phyloP scores from a whole-genome alignment of 139 green algal species.

The Tetradesmus obliquus region DNA sequence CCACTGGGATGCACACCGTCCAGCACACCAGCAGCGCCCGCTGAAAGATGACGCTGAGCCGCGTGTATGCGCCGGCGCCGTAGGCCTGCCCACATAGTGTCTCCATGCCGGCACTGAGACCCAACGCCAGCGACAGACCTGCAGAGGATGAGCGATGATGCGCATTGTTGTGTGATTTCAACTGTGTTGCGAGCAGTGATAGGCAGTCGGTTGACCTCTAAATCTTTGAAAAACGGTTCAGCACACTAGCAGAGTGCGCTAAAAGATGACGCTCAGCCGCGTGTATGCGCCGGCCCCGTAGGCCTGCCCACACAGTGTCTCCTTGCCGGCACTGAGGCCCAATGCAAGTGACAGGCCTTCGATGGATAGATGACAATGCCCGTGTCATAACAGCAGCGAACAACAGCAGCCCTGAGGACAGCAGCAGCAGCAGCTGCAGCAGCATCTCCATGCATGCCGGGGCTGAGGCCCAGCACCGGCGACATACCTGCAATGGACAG shows the following conservation, averaged over 20 bases:
- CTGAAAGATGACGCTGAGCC: conserved; percentile 75
- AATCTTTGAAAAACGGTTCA: not conserved
- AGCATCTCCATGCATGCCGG: conserved; percentile 6
- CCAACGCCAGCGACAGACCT: conserved; percentile 63
- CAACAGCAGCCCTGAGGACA: not conserved
- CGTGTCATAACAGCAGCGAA: not conserved
- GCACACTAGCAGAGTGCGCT: not conserved
- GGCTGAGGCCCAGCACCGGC: too few relatives aligned
- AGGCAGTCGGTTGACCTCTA: too few relatives aligned
- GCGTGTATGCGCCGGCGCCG: conserved; percentile 73
- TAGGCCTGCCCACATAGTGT: conserved; percentile 79
- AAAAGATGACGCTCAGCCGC: too few relatives aligned
- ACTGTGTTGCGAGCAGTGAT: too few relatives aligned
- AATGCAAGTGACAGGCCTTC: conserved; percentile 62
- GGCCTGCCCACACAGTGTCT: conserved; percentile 75
- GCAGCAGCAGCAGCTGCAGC: conserved; percentile 58
- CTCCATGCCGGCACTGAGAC: conserved; percentile 75
- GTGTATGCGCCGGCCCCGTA: not conserved
- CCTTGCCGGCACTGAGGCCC: conserved; percentile 71
- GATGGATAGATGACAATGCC: not conserved
- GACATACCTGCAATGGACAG: too few relatives aligned
- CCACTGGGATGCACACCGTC: conserved; percentile 54
- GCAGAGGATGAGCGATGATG: not conserved
- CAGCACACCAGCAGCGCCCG: conserved; percentile 71
- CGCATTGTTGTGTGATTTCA: too few relatives aligned